Base-by-base conservation (phyloP, 1,284 basidiomycete species). In the Naganishia albida region DNA sequence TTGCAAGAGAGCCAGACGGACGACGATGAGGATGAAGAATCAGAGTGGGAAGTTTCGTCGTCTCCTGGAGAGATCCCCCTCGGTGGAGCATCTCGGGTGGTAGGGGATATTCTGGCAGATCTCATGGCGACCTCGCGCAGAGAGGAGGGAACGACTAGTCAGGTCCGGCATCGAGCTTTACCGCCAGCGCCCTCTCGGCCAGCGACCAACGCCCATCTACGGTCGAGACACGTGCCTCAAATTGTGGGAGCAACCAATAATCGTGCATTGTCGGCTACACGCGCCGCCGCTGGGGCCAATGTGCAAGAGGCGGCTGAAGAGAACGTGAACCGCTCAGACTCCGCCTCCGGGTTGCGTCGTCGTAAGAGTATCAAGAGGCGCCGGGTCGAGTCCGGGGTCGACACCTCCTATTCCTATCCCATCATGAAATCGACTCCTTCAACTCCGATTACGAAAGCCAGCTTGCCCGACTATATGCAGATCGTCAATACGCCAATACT, bases 381-480 rank as follows among this genome's bases (percentile, higher is more conserved):
- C 16, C 38, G 60, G 1, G 34, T 53, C 50, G 60, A 63, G 28
- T 23, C 49, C 20, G 60, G 51, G 8, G 43, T 53, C 39, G 39
- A 52, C 30, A 43, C 43, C 18, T 44, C 60, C 1, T 44, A 63
- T 39, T 39, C 50, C 7, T 53, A 52, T 53, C 50, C 49, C 10
- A 63, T 43, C 10, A 28, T 63, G 51, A 44, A 42, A n/a, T 28
- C 49, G 52, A 39, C 49, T 7, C 40, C 38, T 16, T 53, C 50
- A 2, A 50, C 52, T 20, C 49, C 60, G 39, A 43, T 63, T 4
- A 18, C 49, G 2, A 53, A 30, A 8, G 28, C 20, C 13, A 43
- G 12, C 42, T 44, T 67, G 30, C 67, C 67, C 12, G 57, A 62
- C 42, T 67, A 67, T 28, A 62, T 67, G 67, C 63, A 62, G 15